Base-by-base conservation (phyloP, 441 rosid genomes). In the Populus hybrid region DNA sequence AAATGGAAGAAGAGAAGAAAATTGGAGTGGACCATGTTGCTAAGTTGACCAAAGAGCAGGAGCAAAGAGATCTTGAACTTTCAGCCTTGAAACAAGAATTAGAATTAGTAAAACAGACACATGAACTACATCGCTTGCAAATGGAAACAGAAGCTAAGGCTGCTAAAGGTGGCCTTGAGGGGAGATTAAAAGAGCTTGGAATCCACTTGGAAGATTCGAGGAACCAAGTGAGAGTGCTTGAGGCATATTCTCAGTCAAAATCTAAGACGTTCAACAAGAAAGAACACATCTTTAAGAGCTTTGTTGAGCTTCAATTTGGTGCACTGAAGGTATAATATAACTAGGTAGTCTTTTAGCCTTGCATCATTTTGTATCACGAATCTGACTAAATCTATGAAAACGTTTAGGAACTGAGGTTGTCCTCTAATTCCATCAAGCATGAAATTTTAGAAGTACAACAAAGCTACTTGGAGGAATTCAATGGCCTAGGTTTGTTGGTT, bases 221-320 rank as follows among this genome's bases (percentile, higher is more conserved):
- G 80, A 88, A 84, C 83, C 88, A 88, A 82, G 88, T 90, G 82
- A 85, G 87, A 82, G 93, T 88, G 73, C 91, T 93, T 0, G 93
- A 93, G 85, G 89, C 90, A 78, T 79, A 86, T 73, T 87, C 90
- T 64, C 87, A 90, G 78, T 81, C 90, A 11, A 88, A 87, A 83
- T 82, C 81, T 64, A 86, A 80, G 82, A 91, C 79, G 72, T 94
- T 95, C 97, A 88, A 84, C 77, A 87, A 83, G 78, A 93, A 89
- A 84, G 92, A 92, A 76, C 53, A 64, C 74, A 77, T 83, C 66
- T 90, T 89, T 81, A 87, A 80, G 71, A 82, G 80, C 38, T 86
- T 90, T 74, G 74, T 92, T 69, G 82, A 87, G 69, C 76, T 78
- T 69, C 95, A 92, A 64, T 81, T 74, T 33, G 87, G 82, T 78